These are phyloP conservation scores for Emmonsiellopsis sp. DNA, from an alignment of 2,329 filamentous ascomycete genomes.

Conservation along the genomic window DNA sequence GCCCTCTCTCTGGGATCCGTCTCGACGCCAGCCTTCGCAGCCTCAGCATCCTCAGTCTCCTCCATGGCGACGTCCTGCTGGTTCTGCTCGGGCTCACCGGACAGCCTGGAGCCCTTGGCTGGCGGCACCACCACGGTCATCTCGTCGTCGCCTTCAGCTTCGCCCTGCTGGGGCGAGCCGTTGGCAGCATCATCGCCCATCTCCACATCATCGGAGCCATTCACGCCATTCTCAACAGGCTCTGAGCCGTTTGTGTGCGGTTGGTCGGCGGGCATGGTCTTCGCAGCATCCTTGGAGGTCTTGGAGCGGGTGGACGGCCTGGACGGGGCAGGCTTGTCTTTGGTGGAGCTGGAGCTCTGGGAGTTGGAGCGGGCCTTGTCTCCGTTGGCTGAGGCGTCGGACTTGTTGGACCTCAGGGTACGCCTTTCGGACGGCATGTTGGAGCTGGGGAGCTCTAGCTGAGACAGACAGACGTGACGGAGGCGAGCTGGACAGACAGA, in stretches of 20 bases:
- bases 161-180: conserved; percentile 46
- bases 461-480: background rate
- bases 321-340: conserved; percentile 37
- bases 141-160: conserved; percentile 66
- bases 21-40: conserved; percentile 36
- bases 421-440: conserved; percentile 41
- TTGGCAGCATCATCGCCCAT: conserved; percentile 56
- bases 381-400: conserved; percentile 39
- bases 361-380: conserved; percentile 37
- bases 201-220: conserved; percentile 59
- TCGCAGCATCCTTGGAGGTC: conserved; percentile 29
- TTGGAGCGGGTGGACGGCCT: conserved; percentile 13
- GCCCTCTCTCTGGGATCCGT: conserved; percentile 42
- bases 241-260: conserved; percentile 59
- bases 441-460: conserved; percentile 22
- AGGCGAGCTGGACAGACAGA: too few relatives aligned
- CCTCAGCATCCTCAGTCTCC: conserved; percentile 38
- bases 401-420: conserved; percentile 39
- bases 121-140: conserved; percentile 75
- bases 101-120: conserved; percentile 54
- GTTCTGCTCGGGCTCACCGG: conserved; percentile 49
- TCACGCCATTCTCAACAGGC: conserved; percentile 58
- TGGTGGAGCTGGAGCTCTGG: conserved; percentile 31
- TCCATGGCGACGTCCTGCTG: conserved; percentile 67
- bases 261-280: conserved; percentile 62